These are phyloP conservation scores for Globisporangium takayamanum DNA, from an alignment of 352 stramenopile species.

Conservation along the genomic window DNA sequence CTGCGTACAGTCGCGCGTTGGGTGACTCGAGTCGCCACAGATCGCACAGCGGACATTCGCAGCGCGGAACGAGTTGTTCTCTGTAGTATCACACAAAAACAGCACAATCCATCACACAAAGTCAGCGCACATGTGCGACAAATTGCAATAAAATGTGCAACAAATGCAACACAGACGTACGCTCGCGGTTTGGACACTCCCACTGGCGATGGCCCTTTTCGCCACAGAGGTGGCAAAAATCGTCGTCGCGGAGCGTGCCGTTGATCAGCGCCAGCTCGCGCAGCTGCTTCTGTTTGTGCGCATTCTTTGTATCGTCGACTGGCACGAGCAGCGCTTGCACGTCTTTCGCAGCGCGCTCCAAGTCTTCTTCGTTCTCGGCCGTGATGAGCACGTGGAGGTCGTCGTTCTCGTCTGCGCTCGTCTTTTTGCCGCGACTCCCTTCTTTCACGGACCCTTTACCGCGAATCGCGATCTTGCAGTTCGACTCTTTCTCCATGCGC, in stretches of 20 bases:
- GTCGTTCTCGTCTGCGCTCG: constrained; percentile 93
- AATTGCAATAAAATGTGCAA: constrained; percentile 11
- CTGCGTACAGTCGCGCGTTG: constrained; percentile 95
- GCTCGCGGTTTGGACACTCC: constrained; percentile 92
- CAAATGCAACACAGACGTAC: constrained; percentile 25
- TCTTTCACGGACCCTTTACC: constrained; percentile 96
- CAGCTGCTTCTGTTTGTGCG: constrained; percentile 98
- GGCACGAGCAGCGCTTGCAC: constrained; percentile 90
- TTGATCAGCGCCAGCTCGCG: constrained; percentile 98
- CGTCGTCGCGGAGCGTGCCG: constrained; percentile 96
- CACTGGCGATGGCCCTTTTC: constrained; percentile 97
- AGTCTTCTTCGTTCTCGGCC: constrained; percentile 83
- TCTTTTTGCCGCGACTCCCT: constrained; percentile 91
- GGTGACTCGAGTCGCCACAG: constrained; percentile 97
- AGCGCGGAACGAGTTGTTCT: constrained; percentile 50
- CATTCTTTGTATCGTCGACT: constrained; percentile 88
- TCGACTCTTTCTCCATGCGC: constrained; percentile 97
- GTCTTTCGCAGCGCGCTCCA: constrained; percentile 84
- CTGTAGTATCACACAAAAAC: constrained; percentile 23
- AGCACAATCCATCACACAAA: not conserved
- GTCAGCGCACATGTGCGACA: constrained; percentile 16
- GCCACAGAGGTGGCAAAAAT: constrained; percentile 97
- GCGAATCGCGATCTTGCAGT: constrained; percentile 98
- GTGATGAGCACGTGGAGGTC: constrained; percentile 95
- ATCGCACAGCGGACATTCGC: constrained; percentile 95